Conservation (phyloP, 345 rosid genomes). For the Eucalyptus coolabah region DNA sequence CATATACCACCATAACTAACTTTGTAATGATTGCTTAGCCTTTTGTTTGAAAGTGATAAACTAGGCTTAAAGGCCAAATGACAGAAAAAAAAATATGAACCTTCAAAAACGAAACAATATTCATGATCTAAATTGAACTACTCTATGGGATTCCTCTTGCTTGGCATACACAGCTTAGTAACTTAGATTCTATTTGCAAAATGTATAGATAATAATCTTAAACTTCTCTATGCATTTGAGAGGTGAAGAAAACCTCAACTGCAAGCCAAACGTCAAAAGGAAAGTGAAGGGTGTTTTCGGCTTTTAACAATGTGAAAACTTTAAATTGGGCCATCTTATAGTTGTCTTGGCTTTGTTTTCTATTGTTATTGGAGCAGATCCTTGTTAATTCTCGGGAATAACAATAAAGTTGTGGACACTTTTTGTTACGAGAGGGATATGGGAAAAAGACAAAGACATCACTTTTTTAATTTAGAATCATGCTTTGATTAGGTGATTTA, state of each 20-base stretch:
- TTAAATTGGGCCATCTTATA: background rate
- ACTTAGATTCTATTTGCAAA: constrained; percentile 43
- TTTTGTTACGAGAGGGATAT: background rate
- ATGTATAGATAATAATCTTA: background rate
- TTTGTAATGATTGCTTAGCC: background rate
- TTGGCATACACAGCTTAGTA: constrained; percentile 81
- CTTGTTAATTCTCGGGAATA: background rate
- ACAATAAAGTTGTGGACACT: background rate
- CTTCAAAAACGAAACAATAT: background rate
- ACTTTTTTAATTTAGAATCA: background rate
- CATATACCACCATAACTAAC: background rate
- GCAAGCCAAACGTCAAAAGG: background rate
- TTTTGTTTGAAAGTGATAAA: background rate
- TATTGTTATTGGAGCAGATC: background rate
- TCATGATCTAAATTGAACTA: constrained; percentile 19
- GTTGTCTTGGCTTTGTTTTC: background rate
- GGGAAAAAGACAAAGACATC: background rate
- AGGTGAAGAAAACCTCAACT: background rate
- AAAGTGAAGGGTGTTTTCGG: background rate
- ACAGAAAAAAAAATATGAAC: background rate
- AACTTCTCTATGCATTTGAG: background rate
- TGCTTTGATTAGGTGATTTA: background rate
- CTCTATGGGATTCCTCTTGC: constrained; percentile 87
- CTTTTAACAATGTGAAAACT: background rate
- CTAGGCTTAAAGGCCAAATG: background rate